These are phyloP conservation scores for Penicillium maclennaniae DNA, from an alignment of 495 filamentous ascomycete genomes.

Conservation along the genomic window DNA sequence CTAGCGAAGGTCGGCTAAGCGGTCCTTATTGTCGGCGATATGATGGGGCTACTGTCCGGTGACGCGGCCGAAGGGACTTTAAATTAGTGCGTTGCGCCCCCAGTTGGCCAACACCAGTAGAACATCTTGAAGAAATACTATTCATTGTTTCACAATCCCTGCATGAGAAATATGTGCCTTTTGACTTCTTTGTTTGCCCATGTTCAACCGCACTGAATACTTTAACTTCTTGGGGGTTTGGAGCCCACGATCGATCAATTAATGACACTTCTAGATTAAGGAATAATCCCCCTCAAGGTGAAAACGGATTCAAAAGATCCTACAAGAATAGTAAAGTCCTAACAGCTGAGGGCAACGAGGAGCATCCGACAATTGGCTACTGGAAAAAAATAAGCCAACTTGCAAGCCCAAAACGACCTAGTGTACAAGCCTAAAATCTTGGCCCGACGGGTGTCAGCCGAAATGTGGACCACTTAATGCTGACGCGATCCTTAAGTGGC, in stretches of 20 bases:
- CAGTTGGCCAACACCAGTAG: background rate
- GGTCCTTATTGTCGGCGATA: background rate
- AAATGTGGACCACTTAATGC: background rate
- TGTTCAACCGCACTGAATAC: too few relatives aligned
- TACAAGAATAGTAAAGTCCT: too few relatives aligned
- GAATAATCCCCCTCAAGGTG: too few relatives aligned
- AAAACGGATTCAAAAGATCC: too few relatives aligned
- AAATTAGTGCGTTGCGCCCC: background rate
- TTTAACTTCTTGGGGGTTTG: too few relatives aligned
- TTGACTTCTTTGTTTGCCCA: too few relatives aligned
- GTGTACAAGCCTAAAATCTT: background rate
- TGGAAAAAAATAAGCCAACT: background rate
- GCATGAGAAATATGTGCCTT: background rate
- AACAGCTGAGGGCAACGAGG: too few relatives aligned
- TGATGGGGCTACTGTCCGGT: background rate
- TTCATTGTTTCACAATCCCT: background rate
- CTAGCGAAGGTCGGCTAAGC: background rate
- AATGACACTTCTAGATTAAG: too few relatives aligned
- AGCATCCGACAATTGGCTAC: too few relatives aligned
- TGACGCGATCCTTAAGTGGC: background rate
- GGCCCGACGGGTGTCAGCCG: background rate
- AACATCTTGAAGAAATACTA: background rate
- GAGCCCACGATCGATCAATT: too few relatives aligned
- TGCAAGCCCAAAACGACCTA: background rate
- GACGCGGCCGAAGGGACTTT: background rate